These are phyloP conservation scores for Ogataea nonfermentans DNA, from an alignment of 805 yeast species.

Conservation along the genomic window DNA sequence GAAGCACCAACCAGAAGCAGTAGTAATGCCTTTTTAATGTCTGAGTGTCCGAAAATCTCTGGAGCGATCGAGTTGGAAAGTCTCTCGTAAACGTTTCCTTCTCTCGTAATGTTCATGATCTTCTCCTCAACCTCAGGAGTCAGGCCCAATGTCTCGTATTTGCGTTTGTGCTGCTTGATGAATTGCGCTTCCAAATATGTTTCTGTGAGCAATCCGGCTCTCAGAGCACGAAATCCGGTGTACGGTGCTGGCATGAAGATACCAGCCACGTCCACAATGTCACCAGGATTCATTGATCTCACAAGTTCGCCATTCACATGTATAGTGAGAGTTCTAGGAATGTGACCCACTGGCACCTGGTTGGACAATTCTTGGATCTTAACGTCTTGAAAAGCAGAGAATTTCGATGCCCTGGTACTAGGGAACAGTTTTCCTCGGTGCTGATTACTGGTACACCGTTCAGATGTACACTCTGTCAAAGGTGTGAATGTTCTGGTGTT, in stretches of 20 bases:
- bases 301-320: slow-evolving; percentile 93
- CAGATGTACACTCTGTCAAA: slow-evolving; percentile 80
- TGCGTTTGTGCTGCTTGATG: slow-evolving; percentile 84
- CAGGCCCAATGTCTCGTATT: slow-evolving; percentile 65
- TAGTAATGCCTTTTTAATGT: slow-evolving; percentile 87
- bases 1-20: slow-evolving; percentile 92
- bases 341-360: slow-evolving; percentile 98
- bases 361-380: slow-evolving; percentile 90
- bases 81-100: slow-evolving; percentile 74
- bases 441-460: slow-evolving; percentile 73
- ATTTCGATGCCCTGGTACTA: slow-evolving; percentile 94
- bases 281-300: slow-evolving; percentile 89
- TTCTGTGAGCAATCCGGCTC: slow-evolving; percentile 92
- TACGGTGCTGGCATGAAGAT: slow-evolving; percentile 92
- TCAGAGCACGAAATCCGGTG: slow-evolving; percentile 89
- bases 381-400: slow-evolving; percentile 92
- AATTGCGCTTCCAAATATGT: slow-evolving; percentile 88
- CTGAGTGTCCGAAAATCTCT: slow-evolving; percentile 91
- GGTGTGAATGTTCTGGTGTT: slow-evolving; percentile 82
- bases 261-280: slow-evolving; percentile 89
- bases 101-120: slow-evolving; percentile 51
- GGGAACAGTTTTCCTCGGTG: slow-evolving; percentile 86
- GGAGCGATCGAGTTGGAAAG: slow-evolving; percentile 93
- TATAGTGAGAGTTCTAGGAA: slow-evolving; percentile 81
- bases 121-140: slow-evolving; percentile 54